A percentile compares a stretch with the other conserved stretches of the same genome.
Conservation (phyloP, 768 basidiomycete genomes). For the Lactifluus pinguis region DNA sequence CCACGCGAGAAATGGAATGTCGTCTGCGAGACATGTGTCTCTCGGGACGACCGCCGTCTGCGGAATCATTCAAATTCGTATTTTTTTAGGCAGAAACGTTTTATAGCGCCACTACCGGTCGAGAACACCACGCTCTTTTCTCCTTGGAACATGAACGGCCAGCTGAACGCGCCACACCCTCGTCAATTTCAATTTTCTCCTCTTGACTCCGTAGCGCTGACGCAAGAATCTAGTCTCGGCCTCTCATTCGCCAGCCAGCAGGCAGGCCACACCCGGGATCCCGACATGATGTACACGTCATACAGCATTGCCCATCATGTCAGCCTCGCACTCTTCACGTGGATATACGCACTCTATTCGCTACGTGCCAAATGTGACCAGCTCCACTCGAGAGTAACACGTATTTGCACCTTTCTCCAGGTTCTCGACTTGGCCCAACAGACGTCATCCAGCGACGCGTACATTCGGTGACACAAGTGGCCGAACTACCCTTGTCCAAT, state of each 20-base stretch:
- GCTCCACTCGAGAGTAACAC: not conserved
- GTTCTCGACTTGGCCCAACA: not conserved
- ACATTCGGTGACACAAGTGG: slow-evolving; percentile 15
- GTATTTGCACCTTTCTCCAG: not conserved
- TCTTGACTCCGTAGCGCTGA: not conserved
- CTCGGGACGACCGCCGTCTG: not conserved
- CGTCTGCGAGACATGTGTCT: not conserved
- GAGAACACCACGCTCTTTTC: slow-evolving; percentile 3
- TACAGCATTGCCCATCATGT: not conserved
- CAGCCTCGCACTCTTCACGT: slow-evolving; percentile 2
- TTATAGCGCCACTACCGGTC: not conserved
- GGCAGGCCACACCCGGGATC: not conserved
- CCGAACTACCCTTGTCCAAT: slow-evolving; percentile 20
- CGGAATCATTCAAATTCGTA: not conserved
- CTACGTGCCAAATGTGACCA: not conserved
- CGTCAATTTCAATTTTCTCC: slow-evolving; percentile 5
- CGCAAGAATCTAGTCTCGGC: slow-evolving; percentile 8
- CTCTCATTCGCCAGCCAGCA: not conserved
- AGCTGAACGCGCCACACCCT: not conserved
- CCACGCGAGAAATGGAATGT: not conserved
- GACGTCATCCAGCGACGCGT: slow-evolving; percentile 14
- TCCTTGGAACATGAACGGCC: not conserved
- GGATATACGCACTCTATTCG: not conserved
- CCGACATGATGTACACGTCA: not conserved
- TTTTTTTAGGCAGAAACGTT: not conserved